Evolutionary conservation across 106 monocot genomes (phyloP).

Genomic region (Phalaenopsis aphrodite): DNA sequence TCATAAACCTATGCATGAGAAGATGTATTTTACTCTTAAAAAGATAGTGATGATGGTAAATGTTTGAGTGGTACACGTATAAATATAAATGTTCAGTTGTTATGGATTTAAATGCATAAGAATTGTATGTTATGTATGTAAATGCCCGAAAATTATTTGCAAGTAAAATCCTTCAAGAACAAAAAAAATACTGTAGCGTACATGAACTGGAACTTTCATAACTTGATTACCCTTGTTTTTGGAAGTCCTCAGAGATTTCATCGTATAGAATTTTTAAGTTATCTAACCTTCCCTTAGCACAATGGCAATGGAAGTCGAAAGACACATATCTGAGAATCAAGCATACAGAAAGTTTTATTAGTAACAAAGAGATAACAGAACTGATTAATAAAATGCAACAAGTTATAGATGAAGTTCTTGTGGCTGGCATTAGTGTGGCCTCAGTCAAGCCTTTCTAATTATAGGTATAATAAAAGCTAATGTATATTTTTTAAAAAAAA

Average conservation of each 20-base stretch:
- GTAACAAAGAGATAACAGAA: neutral
- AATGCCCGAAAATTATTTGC: neutral
- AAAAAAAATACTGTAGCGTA: constrained; percentile 8
- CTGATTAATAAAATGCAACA: neutral
- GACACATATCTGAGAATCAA: constrained; percentile 64
- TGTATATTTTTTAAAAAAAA: neutral
- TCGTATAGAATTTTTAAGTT: constrained; percentile 65
- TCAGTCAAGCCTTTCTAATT: neutral
- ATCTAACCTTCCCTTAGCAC: constrained; percentile 72
- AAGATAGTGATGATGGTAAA: too few relatives aligned
- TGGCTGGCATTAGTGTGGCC: neutral
- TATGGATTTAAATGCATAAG: too few relatives aligned
- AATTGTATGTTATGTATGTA: too few relatives aligned
- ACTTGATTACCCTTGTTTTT: constrained; percentile 81
- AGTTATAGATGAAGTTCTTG: neutral
- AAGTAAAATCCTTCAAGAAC: neutral
- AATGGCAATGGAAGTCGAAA: constrained; percentile 85
- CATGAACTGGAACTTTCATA: constrained; percentile 13
- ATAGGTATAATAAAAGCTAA: neutral
- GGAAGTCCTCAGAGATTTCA: constrained; percentile 50
- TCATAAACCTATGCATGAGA: too few relatives aligned
- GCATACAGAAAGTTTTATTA: neutral
- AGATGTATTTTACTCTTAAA: too few relatives aligned
- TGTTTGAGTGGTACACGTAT: too few relatives aligned
- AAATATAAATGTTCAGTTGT: too few relatives aligned